Evolutionary conservation across 768 basidiomycete genomes (phyloP), one percentile per base, ranked within the genome.

Genomic region (Termitomyces sp.): DNA sequence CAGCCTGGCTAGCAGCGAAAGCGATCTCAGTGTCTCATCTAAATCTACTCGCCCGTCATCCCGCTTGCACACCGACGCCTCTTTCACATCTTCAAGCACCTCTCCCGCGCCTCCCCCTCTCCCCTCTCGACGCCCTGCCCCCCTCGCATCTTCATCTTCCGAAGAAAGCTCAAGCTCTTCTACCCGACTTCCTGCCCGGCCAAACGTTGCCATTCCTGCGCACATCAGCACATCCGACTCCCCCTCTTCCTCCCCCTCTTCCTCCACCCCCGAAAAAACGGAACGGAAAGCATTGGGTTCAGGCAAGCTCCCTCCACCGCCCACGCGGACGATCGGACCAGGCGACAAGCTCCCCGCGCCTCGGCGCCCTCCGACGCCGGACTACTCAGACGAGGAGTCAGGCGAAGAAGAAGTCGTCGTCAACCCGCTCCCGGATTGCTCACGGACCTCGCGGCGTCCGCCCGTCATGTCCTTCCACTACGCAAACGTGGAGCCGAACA

Each of bases 271-370:
- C 9, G 51, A 52, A 26, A 70, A 20, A 30, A 30, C 53, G n/a
- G 76, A 80, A 44, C 70, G 79, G 18, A 80, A 75, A 60, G 57
- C 66, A 0, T 54, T 80, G 18, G 76, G 77, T 26, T 63, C 69
- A 44, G 67, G 69, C 36, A 78, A 70, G 58, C 79, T 86, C 24
- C 87, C 82, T 0, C 90, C 90, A 0, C 90, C 90, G 0, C 90
- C 90, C 0, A 88, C 84, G 0, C 86, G 90, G 6, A 86, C 75
- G 0, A 90, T 91, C 46, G 87, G 73, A 1, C 74, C 80, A 0
- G 86, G 87, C 0, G 86, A 86, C 62, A 89, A 83, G 63, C 76
- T 90, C 16, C 89, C 90, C 6, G 81, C 86, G 2, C 68, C 82
- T 26, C 80, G 86, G 28, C 79, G 77, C 4, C 70, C 78, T 1